Base-by-base conservation (phyloP, 2,329 filamentous ascomycete genomes). In the Neofusicoccum ribis region DNA sequence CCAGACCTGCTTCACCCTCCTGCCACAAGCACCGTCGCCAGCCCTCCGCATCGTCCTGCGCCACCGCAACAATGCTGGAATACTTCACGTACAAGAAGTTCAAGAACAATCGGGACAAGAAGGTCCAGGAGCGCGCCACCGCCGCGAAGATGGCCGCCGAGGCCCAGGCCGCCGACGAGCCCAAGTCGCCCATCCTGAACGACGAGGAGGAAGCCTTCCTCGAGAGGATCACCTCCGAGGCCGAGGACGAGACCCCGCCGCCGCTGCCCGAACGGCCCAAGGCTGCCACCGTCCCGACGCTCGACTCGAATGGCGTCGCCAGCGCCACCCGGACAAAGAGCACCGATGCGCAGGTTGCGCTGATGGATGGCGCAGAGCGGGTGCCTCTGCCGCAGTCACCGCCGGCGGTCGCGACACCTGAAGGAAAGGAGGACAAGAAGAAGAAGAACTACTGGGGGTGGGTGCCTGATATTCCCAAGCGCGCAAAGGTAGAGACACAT, bases 161-260 rank as follows among this genome's bases (percentile, higher is more conserved):
- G 72, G 56, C 81, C 4, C 70, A 69, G 41, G 68, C 66, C 23
- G 41, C 27, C n/a, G 9, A n/a, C 31, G 44, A 69, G 34, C 70
- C 69, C 43, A 68, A 70, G 17, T 74, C 74, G 70, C 72, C 81
- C 5, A 81, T 88, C 2, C 73, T 88, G n/a, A 86, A 84, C 17
- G 81, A 85, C n/a, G 86, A 87, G 70, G 86, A 89, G 67, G 84
- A 88, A 69, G 78, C 81, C 61, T 88, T 88, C 69, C 74, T 88
- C 39, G 78, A 81, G 63, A 77, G 77, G 39, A 81, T 87, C 37
- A 82, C 82, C 3, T 79, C 81, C 7, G 78, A 82, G 41, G 76
- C 79, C 17, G 73, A 76, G 56, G 78, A 82, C 39, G 77, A 79
- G 17, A 70, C 76, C 3, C 77, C 79, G 1, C 79, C 80, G n/a